Evolutionary conservation across 2,329 filamentous ascomycete species (phyloP), one percentile per base, ranked within the genome.

Genomic region (Colletotrichum sojae): DNA sequence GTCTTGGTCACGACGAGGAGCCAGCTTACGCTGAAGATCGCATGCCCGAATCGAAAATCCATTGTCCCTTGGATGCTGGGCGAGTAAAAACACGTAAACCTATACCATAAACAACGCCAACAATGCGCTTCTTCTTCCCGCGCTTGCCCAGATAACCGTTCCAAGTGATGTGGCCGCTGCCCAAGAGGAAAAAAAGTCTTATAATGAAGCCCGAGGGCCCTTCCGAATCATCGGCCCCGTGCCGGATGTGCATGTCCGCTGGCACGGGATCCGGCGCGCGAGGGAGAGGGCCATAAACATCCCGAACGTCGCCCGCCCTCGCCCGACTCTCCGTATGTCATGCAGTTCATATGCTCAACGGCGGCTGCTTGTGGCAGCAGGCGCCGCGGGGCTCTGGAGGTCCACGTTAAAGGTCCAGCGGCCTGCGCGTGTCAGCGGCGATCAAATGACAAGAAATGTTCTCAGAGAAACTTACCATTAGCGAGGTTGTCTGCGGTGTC

Each of bases 401-500:
- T 82, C 78, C 2, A 76, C 76, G 63, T 84, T 85, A 20, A 86
- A 86, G 4, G 79, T 80, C 84, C 84, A 86, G 70, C 81, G 80
- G 20, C 81, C 84, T 86, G 61, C 3, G n/a, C 2, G 18, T 9
- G 13, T 36, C 51, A 74, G 80, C 62, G 81, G 77, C 70, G 16
- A 56, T 49, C 25, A n/a, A 15, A 20, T 20, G 13, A 56, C 27
- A 5, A 43, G 31, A 36, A 16, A 12, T 85, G 88, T 80, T 12
- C 36, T 15, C 16, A 43, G 2, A 6, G 22, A 3, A 18, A 66
- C 71, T 45, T 86, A 96, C 95, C 92, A 78, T 93, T 91, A 74
- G 93, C 94, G 60, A 99, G 84, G 75, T 97, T 97, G 73, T 97
- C 92, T 0, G 96, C 96, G 2, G 96, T 98, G 75, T 98, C 94